Evolutionary conservation across 345 rosid genomes (phyloP).

Genomic region (Eucalyptus caleyi): DNA sequence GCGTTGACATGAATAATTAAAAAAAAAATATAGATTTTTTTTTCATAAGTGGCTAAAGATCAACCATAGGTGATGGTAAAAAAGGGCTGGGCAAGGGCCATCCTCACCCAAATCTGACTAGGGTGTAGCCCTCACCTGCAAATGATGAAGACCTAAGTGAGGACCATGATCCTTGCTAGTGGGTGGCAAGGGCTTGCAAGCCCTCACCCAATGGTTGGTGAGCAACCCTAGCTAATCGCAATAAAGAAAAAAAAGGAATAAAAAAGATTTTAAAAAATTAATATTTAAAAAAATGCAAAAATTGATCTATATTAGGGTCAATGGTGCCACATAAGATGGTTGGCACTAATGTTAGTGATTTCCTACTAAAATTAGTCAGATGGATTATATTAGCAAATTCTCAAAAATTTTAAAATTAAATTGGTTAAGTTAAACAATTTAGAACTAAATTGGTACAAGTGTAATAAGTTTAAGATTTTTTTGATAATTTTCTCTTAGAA

Average conservation of each 20-base stretch:
- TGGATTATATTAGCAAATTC: not conserved
- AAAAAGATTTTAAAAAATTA: too few relatives aligned
- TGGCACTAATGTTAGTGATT: too few relatives aligned
- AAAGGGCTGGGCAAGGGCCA: not conserved
- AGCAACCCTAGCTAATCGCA: too few relatives aligned
- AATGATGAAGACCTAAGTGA: not conserved
- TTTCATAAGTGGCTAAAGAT: not conserved
- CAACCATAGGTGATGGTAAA: not conserved
- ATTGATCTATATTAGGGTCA: not conserved
- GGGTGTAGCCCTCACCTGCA: rapidly evolving
- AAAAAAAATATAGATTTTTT: too few relatives aligned
- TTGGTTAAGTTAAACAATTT: not conserved
- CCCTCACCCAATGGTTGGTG: too few relatives aligned
- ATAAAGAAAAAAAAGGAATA: not conserved
- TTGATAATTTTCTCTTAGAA: too few relatives aligned
- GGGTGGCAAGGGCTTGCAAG: too few relatives aligned
- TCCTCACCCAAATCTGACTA: not conserved
- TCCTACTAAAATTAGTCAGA: too few relatives aligned
- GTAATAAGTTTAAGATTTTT: not conserved
- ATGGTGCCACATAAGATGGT: too few relatives aligned
- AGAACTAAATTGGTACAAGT: not conserved
- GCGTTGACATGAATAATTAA: rapidly evolving
- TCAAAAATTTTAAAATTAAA: too few relatives aligned
- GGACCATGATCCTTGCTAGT: not conserved
- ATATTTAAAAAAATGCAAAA: too few relatives aligned